phyloP scores from a whole-genome alignment of 1,284 basidiomycete species.

The Trametes sp. region DNA sequence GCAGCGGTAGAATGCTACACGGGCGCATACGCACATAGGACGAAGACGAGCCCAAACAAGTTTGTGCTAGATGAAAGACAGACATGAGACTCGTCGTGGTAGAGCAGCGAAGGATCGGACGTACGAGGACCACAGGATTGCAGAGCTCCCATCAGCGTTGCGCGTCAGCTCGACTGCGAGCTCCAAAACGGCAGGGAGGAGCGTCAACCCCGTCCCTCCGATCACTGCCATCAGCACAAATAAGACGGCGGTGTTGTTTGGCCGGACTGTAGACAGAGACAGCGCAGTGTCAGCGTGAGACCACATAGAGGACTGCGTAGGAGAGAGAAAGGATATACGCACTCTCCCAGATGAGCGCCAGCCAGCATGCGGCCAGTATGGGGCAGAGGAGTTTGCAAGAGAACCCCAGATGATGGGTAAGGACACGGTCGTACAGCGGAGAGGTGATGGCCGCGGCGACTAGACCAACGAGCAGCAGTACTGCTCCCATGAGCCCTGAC shows the following conservation, averaged over 20 bases:
- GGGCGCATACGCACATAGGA: slow-evolving; percentile 58
- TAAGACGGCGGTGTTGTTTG: slow-evolving; percentile 62
- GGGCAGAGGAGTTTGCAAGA: slow-evolving; percentile 69
- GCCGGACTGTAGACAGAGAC: slow-evolving; percentile 54
- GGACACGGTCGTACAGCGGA: slow-evolving; percentile 79
- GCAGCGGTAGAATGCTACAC: not conserved
- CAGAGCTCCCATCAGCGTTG: slow-evolving; percentile 78
- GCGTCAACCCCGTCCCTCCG: slow-evolving; percentile 66
- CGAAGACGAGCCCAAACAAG: slow-evolving; percentile 66
- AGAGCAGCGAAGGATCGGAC: slow-evolving; percentile 34
- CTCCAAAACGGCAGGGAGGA: slow-evolving; percentile 79
- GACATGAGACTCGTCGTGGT: not conserved
- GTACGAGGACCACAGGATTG: slow-evolving; percentile 75
- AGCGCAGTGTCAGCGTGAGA: slow-evolving; percentile 9
- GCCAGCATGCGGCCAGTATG: slow-evolving; percentile 65
- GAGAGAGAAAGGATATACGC: slow-evolving; percentile 32
- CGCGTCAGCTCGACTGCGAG: slow-evolving; percentile 79
- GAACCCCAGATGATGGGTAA: slow-evolving; percentile 72
- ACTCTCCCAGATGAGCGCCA: slow-evolving; percentile 82
- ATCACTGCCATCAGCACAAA: slow-evolving; percentile 73
- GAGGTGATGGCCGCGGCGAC: slow-evolving; percentile 68
- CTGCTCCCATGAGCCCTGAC: slow-evolving; percentile 74
- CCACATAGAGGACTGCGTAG: not conserved
- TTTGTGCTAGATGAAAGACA: slow-evolving; percentile 58
- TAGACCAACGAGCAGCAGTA: slow-evolving; percentile 72